Evolutionary conservation across 352 stramenopile genomes (phyloP), one percentile per base, ranked within the genome.

Genomic region (Globisporangium polare): DNA sequence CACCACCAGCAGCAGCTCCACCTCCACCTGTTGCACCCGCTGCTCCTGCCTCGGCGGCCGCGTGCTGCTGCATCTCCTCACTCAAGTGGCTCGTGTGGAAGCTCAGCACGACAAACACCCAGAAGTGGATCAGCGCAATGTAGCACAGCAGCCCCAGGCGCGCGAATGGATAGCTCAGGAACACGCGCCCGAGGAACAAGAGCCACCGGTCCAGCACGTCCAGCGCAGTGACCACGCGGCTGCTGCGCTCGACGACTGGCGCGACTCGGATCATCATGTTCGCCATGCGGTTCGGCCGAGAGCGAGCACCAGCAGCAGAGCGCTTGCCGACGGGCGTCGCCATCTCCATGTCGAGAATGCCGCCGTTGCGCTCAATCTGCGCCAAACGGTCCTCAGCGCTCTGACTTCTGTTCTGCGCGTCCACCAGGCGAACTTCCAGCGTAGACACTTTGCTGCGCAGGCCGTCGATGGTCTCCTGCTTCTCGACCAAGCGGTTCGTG

Each of bases 81-180:
- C 77, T 87, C 63, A 95, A 50, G 62, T 95, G 86, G 60, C 79
- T 93, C 54, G 88, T 96, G 69, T 96, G 88, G 68, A 95, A 93
- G 62, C 82, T 90, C 62, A 96, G 67, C 51, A 96, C 81, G 39
- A 90, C 65, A 60, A 95, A 93, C 13, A 92, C 81, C 88, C 88
- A 96, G 10, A 90, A 73, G 64, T 96, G 88, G 47, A 96, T 77
- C 62, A 96, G 65, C 61, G 75, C 59, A 20, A 96, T 65, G 74
- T 96, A 96, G 58, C 77, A 80, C 35, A 96, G 45, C 64, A 93
- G 66, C 2, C 62, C 79, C 15, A 96, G 74, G 8, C 88, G 83
- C 41, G 83, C 83, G n/a, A 92, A 73, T 29, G 88, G 86, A 26
- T 78, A 79, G 53, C 78, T 78, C 51, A 93, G 57, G 60, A 95